A percentile compares a stretch with the other conserved stretches of the same genome.
Evolutionary conservation across 352 stramenopile genomes (phyloP).

Genomic region (Phytophthora capsici): DNA sequence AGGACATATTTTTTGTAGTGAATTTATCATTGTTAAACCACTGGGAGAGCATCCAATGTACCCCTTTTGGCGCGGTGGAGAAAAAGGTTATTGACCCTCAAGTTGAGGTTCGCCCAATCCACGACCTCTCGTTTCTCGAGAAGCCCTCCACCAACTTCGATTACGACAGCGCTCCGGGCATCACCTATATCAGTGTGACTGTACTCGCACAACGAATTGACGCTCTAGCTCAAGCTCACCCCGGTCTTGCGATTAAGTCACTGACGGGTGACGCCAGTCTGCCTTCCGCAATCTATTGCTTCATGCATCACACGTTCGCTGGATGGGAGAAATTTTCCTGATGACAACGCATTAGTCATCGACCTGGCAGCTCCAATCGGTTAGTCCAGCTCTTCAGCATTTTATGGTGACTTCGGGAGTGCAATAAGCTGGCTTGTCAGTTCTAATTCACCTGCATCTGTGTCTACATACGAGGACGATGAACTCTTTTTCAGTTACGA

Average conservation of each 20-base stretch:
- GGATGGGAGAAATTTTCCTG: conserved; percentile 20
- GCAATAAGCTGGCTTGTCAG: conserved; percentile 17
- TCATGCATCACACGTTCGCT: conserved; percentile 9
- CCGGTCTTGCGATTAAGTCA: not conserved
- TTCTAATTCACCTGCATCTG: conserved; percentile 21
- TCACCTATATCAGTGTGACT: conserved; percentile 7
- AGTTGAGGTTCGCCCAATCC: conserved; percentile 10
- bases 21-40: not conserved
- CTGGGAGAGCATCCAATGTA: conserved; percentile 16
- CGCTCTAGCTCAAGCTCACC: not conserved
- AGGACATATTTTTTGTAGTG: conserved; percentile 19
- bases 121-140: not conserved
- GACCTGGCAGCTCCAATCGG: conserved; percentile 28
- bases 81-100: conserved; percentile 10
- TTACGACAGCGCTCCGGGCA: not conserved
- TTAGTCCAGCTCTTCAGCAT: conserved; percentile 11
- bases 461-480: conserved; percentile 2
- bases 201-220: conserved; percentile 18
- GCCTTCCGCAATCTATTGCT: conserved; percentile 18
- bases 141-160: conserved; percentile 11
- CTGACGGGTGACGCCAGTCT: conserved; percentile 25
- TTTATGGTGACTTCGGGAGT: conserved; percentile 20
- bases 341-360: conserved; percentile 10
- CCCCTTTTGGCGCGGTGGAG: conserved; percentile 18
- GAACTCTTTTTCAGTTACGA: conserved; percentile 30